Evolutionary conservation across 2,329 filamentous ascomycete species (phyloP).

Genomic region (Stagonosporopsis tanaceti): DNA sequence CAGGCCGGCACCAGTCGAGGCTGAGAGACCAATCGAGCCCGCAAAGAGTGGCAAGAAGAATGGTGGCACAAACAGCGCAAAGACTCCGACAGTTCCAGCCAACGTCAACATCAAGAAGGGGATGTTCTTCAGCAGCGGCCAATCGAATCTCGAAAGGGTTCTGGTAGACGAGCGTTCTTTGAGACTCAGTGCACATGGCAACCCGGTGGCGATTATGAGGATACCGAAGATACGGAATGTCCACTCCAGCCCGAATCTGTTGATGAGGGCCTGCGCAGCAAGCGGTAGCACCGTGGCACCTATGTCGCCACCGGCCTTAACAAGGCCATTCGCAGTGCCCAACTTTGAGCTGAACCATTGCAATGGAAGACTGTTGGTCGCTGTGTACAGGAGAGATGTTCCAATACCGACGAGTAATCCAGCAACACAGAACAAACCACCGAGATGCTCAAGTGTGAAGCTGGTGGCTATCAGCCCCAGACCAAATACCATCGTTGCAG

Average conservation of each 20-base stretch:
- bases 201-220: constrained; percentile 32
- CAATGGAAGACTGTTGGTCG: too few species aligned
- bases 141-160: constrained; percentile 1
- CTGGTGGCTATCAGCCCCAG: too few species aligned
- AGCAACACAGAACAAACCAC: too few species aligned
- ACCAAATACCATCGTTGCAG: too few species aligned
- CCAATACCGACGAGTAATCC: too few species aligned
- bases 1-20: constrained; percentile 32
- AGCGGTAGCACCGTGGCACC: constrained; percentile 39
- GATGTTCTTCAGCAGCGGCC: constrained; percentile 19
- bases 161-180: constrained; percentile 33
- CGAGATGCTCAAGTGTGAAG: too few species aligned
- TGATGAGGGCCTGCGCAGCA: constrained; percentile 36
- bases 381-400: too few species aligned
- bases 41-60: constrained; percentile 30
- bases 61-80: constrained; percentile 42
- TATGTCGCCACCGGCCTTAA: constrained; percentile 42
- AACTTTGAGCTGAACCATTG: constrained; percentile 24
- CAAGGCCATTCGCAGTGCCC: constrained; percentile 39
- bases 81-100: constrained; percentile 37
- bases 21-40: background rate
- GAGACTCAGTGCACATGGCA: constrained; percentile 37
- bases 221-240: constrained; percentile 42
- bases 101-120: constrained; percentile 38
- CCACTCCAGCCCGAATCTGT: constrained; percentile 40